Conservation (phyloP, 768 basidiomycete genomes). For the Boletellus emodensis region DNA sequence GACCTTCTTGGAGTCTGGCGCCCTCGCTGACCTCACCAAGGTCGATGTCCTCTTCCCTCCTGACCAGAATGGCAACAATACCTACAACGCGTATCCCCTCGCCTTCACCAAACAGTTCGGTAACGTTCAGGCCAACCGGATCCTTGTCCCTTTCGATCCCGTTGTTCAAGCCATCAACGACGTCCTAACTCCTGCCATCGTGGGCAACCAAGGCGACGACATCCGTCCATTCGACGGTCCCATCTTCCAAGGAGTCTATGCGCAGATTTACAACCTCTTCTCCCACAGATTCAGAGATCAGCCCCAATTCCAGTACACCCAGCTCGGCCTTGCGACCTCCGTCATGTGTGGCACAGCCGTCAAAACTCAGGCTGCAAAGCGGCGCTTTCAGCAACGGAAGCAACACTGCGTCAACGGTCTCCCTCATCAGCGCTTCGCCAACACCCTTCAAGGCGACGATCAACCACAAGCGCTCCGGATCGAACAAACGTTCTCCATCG, state of each 20-base stretch:
- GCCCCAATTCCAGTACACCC: neutral
- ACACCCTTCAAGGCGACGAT: neutral
- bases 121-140: neutral
- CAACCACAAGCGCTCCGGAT: slow-evolving; percentile 3
- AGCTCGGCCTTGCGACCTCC: slow-evolving; percentile 3
- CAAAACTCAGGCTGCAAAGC: neutral
- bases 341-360: neutral
- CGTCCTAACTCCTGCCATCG: too few relatives aligned
- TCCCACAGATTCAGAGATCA: neutral
- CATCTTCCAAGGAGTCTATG: neutral
- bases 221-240: too few relatives aligned
- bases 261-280: slow-evolving; percentile 3
- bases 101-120: neutral
- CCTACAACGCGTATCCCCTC: neutral
- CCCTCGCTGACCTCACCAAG: too few relatives aligned
- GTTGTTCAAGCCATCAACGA: neutral
- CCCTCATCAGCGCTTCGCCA: neutral
- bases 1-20: neutral
- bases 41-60: neutral
- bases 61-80: neutral
- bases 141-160: neutral
- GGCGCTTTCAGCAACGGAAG: neutral
- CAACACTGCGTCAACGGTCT: neutral
- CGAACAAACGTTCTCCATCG: slow-evolving; percentile 2
- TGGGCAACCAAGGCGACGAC: too few relatives aligned